Percentiles rank a stretch among this genome's conserved stretches.
Evolutionary conservation across 2,329 filamentous ascomycete species (phyloP).

Genomic region (Ambrosiella cleistominuta): DNA sequence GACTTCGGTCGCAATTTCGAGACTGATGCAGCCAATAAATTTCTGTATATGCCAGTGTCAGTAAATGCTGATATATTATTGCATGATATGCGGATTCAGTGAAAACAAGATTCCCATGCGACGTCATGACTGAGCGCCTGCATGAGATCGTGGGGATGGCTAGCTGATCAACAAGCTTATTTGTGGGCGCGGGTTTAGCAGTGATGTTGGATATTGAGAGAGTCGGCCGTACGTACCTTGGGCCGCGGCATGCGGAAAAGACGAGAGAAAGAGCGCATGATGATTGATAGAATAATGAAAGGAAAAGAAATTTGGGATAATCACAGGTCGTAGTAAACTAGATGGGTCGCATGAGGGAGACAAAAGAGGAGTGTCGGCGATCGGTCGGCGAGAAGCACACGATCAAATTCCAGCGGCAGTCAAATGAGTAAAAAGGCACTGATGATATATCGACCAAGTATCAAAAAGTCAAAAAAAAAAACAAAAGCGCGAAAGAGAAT

Average conservation of each 20-base stretch:
- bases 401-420: background rate
- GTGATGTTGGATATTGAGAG: background rate
- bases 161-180: background rate
- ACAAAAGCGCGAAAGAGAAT: no score
- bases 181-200: background rate
- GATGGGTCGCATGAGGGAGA: background rate
- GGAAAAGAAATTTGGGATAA: background rate
- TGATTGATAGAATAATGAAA: background rate
- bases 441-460: background rate
- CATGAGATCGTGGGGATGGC: background rate
- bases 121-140: background rate
- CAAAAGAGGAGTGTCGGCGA: background rate
- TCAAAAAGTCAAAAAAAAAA: background rate
- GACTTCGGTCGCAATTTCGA: constrained; percentile 72
- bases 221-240: constrained; percentile 20
- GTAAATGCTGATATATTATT: background rate
- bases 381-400: background rate
- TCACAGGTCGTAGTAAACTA: background rate
- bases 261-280: constrained; percentile 12
- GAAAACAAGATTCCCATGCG: background rate
- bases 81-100: background rate
- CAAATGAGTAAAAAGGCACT: background rate
- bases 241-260: constrained; percentile 23
- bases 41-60: constrained; percentile 32
- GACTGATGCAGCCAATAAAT: constrained; percentile 70